These are phyloP conservation scores for Perkinsus marinus DNA, from an alignment of 169 alveolate species.

Conservation along the genomic window DNA sequence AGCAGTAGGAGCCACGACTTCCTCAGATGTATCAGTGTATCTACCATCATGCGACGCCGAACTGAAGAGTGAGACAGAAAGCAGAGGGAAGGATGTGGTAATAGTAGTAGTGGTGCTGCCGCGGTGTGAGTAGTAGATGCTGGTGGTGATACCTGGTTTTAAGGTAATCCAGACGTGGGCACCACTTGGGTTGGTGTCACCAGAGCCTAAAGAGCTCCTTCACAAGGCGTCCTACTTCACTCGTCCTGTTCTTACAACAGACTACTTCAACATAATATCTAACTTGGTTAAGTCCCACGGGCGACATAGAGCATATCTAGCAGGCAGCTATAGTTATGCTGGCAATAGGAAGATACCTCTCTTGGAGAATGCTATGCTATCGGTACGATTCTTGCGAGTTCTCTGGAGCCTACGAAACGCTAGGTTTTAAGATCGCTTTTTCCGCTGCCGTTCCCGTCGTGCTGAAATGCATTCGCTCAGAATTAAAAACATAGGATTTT, in stretches of 20 bases:
- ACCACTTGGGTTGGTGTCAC: background rate
- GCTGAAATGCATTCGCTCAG: no score
- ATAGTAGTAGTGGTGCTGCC: background rate
- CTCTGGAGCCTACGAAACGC: no score
- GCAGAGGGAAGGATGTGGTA: background rate
- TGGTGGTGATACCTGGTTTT: background rate
- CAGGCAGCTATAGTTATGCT: background rate
- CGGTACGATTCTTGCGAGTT: background rate
- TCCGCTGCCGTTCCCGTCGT: no score
- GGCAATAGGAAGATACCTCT: background rate
- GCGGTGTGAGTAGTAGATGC: background rate
- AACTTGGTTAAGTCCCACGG: background rate
- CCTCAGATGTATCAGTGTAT: background rate
- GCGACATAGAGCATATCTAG: background rate
- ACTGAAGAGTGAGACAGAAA: background rate
- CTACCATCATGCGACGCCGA: background rate
- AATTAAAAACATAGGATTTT: no score
- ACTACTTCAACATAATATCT: background rate
- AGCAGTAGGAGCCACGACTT: background rate
- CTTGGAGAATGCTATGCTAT: background rate
- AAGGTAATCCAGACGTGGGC: background rate
- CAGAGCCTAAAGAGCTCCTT: background rate
- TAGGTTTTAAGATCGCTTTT: no score
- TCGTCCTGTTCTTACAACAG: background rate
- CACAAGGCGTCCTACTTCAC: background rate